Conservation (phyloP, 768 basidiomycete species). For the Lentinula sp. region DNA sequence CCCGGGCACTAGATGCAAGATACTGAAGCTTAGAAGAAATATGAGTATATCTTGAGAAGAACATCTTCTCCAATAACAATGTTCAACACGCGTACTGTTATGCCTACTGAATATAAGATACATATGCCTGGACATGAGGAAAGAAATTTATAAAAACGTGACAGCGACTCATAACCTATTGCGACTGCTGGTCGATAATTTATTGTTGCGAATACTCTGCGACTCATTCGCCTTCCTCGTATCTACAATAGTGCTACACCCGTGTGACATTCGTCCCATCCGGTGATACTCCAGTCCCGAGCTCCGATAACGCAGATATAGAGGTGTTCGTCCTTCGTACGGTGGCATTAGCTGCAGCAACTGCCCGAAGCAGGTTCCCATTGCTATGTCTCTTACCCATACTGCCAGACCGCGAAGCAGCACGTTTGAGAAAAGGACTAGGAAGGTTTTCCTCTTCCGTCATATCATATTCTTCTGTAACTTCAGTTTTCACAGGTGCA, state of each 20-base stretch:
- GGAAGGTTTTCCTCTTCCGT: constrained; percentile 81
- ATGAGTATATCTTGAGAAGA: too few relatives aligned
- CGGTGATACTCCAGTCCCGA: background rate
- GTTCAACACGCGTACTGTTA: too few relatives aligned
- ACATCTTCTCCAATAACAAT: too few relatives aligned
- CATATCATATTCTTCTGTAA: constrained; percentile 46
- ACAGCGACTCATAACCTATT: too few relatives aligned
- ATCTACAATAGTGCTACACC: background rate
- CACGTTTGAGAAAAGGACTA: constrained; percentile 66
- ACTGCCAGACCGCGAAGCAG: constrained; percentile 7
- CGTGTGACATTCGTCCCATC: background rate
- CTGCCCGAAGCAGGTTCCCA: constrained; percentile 49
- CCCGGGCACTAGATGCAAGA: too few relatives aligned
- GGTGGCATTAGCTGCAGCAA: constrained; percentile 54
- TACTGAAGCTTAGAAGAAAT: too few relatives aligned
- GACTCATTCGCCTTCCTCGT: background rate
- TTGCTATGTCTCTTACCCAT: constrained; percentile 38
- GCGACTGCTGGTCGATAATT: too few relatives aligned
- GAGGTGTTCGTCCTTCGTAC: constrained; percentile 18
- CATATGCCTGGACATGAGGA: too few relatives aligned
- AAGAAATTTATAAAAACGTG: too few relatives aligned
- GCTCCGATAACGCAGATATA: constrained; percentile 6
- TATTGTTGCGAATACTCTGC: too few relatives aligned
- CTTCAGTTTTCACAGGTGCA: constrained; percentile 19
- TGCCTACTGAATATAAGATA: too few relatives aligned